Evolutionary conservation across 192 early-diverging fungal species (phyloP), one percentile per base, ranked within the genome.

Genomic region (Lunasporangiospora selenospora): DNA sequence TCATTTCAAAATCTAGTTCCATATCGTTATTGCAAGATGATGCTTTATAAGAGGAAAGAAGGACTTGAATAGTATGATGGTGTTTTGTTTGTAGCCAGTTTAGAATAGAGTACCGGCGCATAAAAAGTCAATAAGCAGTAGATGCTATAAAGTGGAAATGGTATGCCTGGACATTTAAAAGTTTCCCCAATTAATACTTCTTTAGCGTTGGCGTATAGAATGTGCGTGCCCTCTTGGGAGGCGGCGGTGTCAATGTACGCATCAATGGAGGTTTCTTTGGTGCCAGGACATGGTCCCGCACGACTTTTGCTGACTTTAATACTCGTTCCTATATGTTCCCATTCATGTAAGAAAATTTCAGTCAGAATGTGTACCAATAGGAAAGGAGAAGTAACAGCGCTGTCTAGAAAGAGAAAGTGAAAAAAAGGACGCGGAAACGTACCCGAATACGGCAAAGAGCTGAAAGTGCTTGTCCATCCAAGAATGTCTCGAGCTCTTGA

Each of bases 151-250:
- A 46, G 24, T 46, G 44, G 21, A 46, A 46, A 31, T 33, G 48
- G n/a, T n/a, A n/a, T n/a, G n/a, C n/a, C n/a, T n/a, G n/a, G n/a
- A n/a, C n/a, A n/a, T n/a, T n/a, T n/a, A n/a, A n/a, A n/a, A n/a
- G n/a, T n/a, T n/a, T n/a, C n/a, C n/a, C n/a, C n/a, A n/a, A n/a
- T n/a, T 50, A 13, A 15, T 50, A 33, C 50, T 38, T 7, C 50
- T 38, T 53, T 26, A 21, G 19, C 37, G 18, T 53, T 37, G 50
- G 50, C 37, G 50, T 53, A 34, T 53, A 53, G 21, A 53, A 53
- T 8, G 50, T 53, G 33, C 19, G n/a, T 53, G 34, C 19, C 37
- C 37, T 52, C 37, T 8, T 31, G 37, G 50, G 19, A 18, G 50
- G 21, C 37, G 50, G 34, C 37, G 50, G 50, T 31, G 31, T 53